These are phyloP conservation scores for Sporothrix pseudoabietina DNA, from an alignment of 2,329 filamentous ascomycete genomes.

Conservation along the genomic window DNA sequence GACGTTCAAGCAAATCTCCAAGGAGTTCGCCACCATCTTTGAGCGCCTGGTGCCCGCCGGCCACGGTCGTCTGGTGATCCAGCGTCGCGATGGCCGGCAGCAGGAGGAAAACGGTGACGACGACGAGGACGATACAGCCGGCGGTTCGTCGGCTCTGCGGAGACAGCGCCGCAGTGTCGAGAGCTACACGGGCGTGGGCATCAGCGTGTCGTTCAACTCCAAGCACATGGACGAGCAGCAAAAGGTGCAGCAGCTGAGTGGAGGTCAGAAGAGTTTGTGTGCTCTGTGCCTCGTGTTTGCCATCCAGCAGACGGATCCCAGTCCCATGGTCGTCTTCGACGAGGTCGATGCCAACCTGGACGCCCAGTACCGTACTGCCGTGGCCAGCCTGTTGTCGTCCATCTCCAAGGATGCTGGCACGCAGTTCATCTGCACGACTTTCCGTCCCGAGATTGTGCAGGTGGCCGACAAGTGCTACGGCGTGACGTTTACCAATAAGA, in stretches of 20 bases:
- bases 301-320: conserved; percentile 96
- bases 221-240: conserved; percentile 95
- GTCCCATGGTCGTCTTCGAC: conserved; percentile 98
- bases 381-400: conserved; percentile 82
- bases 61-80: conserved; percentile 87
- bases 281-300: conserved; percentile 97
- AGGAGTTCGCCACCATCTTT: conserved; percentile 90
- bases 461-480: conserved; percentile 98
- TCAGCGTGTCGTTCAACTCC: conserved; percentile 97
- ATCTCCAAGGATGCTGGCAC: conserved; percentile 68
- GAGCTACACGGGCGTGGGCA: conserved; percentile 94
- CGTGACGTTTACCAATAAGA: conserved; percentile 91
- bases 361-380: conserved; percentile 94
- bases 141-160: conserved; percentile 60
- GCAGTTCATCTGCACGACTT: conserved; percentile 98
- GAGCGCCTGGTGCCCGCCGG: conserved; percentile 93
- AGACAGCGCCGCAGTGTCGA: conserved; percentile 71
- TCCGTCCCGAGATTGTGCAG: conserved; percentile 92
- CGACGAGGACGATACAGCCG: conserved; percentile 63
- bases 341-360: conserved; percentile 98
- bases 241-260: conserved; percentile 93
- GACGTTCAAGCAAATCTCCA: conserved; percentile 96
- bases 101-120: conserved; percentile 65
- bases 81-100: conserved; percentile 79
- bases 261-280: conserved; percentile 97